Conservation (phyloP, 2,329 filamentous ascomycete species). For the Fusarium aywerte region DNA sequence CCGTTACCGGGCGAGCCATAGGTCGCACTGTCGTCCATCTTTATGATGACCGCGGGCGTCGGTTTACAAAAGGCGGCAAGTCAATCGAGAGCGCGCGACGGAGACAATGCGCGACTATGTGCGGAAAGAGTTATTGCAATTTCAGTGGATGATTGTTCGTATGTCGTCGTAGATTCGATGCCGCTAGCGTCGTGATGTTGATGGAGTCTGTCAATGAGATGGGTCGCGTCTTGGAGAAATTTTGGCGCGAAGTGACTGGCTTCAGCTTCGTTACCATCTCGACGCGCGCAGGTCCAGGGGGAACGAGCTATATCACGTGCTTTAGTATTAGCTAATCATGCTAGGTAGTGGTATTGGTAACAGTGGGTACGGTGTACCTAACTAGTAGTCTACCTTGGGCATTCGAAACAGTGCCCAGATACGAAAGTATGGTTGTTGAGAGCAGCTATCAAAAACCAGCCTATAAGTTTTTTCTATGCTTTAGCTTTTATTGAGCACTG, state of each 20-base stretch:
- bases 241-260: conserved; percentile 52
- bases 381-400: too few relatives aligned
- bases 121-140: conserved; percentile 8
- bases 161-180: conserved; percentile 31
- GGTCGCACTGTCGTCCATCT: conserved; percentile 69
- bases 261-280: conserved; percentile 34
- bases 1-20: conserved; percentile 68
- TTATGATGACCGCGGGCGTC: conserved; percentile 37
- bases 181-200: conserved; percentile 44
- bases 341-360: too few relatives aligned
- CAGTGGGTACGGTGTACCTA: too few relatives aligned
- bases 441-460: too few relatives aligned
- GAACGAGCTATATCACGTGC: conserved; percentile 21
- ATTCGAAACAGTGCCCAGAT: too few relatives aligned
- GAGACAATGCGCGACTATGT: conserved; percentile 23
- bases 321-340: not conserved
- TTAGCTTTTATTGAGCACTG: too few relatives aligned
- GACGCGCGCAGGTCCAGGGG: conserved; percentile 28
- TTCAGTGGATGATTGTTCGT: conserved; percentile 12
- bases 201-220: conserved; percentile 44
- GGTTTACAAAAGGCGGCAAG: conserved; percentile 18
- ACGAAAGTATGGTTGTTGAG: too few relatives aligned
- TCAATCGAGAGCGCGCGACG: conserved; percentile 33
- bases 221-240: conserved; percentile 53
- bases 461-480: too few relatives aligned